Evolutionary conservation across 1,139 yeast species (phyloP).

Genomic region (Taphrina wiesneri): DNA sequence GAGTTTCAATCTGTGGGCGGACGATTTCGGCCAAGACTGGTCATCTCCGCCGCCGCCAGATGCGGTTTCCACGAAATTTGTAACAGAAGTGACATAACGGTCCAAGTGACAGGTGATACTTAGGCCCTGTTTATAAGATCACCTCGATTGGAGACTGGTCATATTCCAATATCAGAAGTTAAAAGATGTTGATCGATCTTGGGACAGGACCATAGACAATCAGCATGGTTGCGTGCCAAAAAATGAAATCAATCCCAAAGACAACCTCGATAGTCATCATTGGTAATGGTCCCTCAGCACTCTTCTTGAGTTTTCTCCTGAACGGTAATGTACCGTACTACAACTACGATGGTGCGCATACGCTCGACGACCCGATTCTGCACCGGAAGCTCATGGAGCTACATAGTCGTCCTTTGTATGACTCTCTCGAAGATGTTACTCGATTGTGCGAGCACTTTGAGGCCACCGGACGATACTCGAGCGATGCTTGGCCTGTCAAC

Average conservation of each 20-base stretch:
- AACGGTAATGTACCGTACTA: constrained; percentile 46
- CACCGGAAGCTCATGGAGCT: constrained; percentile 40
- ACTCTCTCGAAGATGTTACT: constrained; percentile 33
- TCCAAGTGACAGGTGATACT: too few species aligned
- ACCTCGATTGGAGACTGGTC: too few species aligned
- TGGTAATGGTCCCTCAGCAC: constrained; percentile 47
- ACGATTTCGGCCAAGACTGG: background rate
- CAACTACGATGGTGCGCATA: constrained; percentile 42
- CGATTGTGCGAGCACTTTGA: constrained; percentile 32
- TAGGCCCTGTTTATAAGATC: too few species aligned
- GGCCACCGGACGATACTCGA: constrained; percentile 23
- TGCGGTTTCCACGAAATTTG: background rate
- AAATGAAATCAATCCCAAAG: background rate
- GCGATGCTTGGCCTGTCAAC: constrained; percentile 42
- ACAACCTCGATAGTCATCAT: constrained; percentile 40
- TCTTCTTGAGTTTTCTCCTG: constrained; percentile 44
- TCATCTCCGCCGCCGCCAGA: background rate
- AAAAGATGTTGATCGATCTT: too few species aligned
- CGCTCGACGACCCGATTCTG: constrained; percentile 45
- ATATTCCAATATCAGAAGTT: too few species aligned
- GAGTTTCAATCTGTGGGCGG: background rate
- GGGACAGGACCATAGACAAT: background rate
- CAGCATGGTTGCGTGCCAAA: constrained; percentile 8
- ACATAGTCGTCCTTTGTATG: constrained; percentile 19
- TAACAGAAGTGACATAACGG: background rate